A percentile compares a stretch with the other conserved stretches of the same genome.
These are phyloP conservation scores for Neurospora pannonica DNA, from an alignment of 495 filamentous ascomycete genomes.

Conservation along the genomic window DNA sequence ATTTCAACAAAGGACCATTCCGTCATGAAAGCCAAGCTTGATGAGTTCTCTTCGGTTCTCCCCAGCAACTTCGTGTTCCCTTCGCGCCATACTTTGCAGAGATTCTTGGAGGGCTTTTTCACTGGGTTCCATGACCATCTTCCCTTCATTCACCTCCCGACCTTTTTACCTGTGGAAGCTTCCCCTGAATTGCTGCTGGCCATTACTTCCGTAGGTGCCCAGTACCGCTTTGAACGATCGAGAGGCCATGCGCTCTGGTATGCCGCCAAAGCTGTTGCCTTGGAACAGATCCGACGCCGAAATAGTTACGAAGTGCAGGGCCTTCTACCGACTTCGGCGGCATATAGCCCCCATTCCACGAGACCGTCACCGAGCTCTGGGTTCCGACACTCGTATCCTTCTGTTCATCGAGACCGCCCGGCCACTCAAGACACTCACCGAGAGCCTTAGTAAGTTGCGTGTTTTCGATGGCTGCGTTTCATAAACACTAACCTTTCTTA, in stretches of 20 bases:
- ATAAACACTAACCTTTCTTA: constrained; percentile 17
- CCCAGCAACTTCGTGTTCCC: constrained; percentile 56
- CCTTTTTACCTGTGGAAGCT: constrained; percentile 42
- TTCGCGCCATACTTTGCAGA: constrained; percentile 53
- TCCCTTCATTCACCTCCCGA: constrained; percentile 59
- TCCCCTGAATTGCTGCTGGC: constrained; percentile 54
- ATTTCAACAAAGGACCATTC: constrained; percentile 55
- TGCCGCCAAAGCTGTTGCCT: constrained; percentile 47
- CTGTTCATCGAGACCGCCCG: constrained; percentile 39
- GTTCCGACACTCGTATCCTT: constrained; percentile 42
- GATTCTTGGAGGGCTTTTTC: constrained; percentile 58
- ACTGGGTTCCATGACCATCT: constrained; percentile 61
- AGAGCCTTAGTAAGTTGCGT: constrained; percentile 37
- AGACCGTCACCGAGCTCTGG: constrained; percentile 41
- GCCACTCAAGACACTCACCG: constrained; percentile 44
- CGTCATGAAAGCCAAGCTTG: constrained; percentile 51
- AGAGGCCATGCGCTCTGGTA: constrained; percentile 62
- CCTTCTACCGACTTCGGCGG: constrained; percentile 37
- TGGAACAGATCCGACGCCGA: constrained; percentile 44
- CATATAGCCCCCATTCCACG: constrained; percentile 43
- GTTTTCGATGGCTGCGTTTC: neutral
- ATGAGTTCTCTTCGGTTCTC: constrained; percentile 57
- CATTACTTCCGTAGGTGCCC: constrained; percentile 54
- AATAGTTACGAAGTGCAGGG: constrained; percentile 42
- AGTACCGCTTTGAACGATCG: constrained; percentile 60